phyloP scores from a whole-genome alignment of 2,329 filamentous ascomycete genomes.

The Aureobasidium namibiae region DNA sequence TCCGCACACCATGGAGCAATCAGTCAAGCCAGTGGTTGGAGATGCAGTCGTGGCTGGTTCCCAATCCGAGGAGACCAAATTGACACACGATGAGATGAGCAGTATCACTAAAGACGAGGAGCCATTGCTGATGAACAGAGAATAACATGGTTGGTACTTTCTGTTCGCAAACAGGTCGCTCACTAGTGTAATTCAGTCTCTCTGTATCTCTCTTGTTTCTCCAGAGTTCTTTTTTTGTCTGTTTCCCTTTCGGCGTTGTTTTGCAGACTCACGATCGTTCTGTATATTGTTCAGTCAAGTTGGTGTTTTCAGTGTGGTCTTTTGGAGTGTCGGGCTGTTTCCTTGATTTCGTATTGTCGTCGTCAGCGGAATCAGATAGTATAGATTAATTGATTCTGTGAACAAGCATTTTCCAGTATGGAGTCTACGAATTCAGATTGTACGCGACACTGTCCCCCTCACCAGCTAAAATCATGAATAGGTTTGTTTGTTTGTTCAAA shows the following conservation, averaged over 20 bases:
- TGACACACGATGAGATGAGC: conserved; percentile 33
- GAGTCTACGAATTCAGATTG: not conserved
- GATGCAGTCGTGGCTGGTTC: conserved; percentile 29
- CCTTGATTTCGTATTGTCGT: not conserved
- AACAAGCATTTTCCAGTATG: not conserved
- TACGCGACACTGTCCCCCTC: not conserved
- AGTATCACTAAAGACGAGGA: conserved; percentile 23
- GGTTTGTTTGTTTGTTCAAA: too few relatives aligned
- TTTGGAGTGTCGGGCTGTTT: not conserved
- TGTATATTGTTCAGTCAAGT: not conserved
- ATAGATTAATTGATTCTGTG: not conserved
- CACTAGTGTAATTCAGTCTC: not conserved
- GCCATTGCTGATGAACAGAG: conserved; percentile 25
- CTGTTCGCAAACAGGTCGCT: not conserved
- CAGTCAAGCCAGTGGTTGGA: conserved; percentile 25
- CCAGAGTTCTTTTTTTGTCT: not conserved
- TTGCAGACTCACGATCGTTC: not conserved
- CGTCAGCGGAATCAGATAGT: not conserved
- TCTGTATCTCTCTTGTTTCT: not conserved
- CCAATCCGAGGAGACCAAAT: conserved; percentile 24
- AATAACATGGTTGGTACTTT: conserved; percentile 2
- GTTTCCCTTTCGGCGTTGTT: not conserved
- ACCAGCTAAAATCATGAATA: too few relatives aligned
- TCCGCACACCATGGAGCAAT: conserved; percentile 26
- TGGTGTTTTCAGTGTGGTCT: not conserved